These are phyloP conservation scores for Brettanomyces sp. DNA, from an alignment of 805 yeast genomes.

Conservation along the genomic window DNA sequence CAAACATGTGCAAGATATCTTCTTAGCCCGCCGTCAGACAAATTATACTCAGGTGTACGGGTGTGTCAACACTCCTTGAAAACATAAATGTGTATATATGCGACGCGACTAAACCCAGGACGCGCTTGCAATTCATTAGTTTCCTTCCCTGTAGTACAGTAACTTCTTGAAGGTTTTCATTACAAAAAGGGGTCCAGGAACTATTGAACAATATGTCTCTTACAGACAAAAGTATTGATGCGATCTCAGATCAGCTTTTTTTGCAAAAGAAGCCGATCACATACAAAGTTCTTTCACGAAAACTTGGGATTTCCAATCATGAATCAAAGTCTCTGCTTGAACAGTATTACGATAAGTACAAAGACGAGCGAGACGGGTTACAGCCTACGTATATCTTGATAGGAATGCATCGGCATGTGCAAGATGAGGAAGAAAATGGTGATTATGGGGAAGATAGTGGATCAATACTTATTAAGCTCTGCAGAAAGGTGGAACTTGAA, in stretches of 20 bases:
- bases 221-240: constrained; percentile 7
- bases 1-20: too few relatives aligned
- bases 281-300: constrained; percentile 15
- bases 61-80: too few relatives aligned
- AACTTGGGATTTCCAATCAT: constrained; percentile 9
- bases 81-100: too few relatives aligned
- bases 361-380: constrained; percentile 7
- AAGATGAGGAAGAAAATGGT: neutral
- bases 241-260: constrained; percentile 11
- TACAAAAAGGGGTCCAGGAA: too few relatives aligned
- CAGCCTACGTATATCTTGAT: constrained; percentile 8
- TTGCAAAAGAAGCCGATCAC: constrained; percentile 18
- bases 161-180: too few relatives aligned
- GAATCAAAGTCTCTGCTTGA: constrained; percentile 15
- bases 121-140: too few relatives aligned
- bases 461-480: constrained; percentile 7
- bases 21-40: too few relatives aligned
- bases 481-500: constrained; percentile 7
- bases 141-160: too few relatives aligned
- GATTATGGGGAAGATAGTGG: constrained; percentile 6
- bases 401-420: constrained; percentile 8
- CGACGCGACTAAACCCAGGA: too few relatives aligned
- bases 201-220: neutral
- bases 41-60: too few relatives aligned
- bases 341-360: constrained; percentile 12